Conservation (phyloP, 2,329 filamentous ascomycete species). For the Aspergillus fumigatus region DNA sequence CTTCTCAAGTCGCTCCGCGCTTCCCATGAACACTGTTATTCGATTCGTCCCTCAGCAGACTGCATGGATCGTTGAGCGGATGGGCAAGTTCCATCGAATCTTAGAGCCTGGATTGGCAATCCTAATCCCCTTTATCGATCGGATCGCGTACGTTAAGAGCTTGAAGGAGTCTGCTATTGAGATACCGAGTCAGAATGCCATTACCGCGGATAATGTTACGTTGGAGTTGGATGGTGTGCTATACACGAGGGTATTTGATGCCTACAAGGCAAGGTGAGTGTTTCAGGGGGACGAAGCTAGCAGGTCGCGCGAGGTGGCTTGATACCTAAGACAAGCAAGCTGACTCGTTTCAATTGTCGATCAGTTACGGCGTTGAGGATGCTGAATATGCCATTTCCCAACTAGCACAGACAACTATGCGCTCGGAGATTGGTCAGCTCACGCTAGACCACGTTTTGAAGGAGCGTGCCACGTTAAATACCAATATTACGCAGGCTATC, state of each 20-base stretch:
- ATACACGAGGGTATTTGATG: slow-evolving; percentile 94
- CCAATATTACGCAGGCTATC: slow-evolving; percentile 97
- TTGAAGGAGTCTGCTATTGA: slow-evolving; percentile 95
- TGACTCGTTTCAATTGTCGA: slow-evolving; percentile 1
- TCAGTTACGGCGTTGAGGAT: slow-evolving; percentile 93
- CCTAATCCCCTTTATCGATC: slow-evolving; percentile 83
- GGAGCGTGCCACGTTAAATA: slow-evolving; percentile 92
- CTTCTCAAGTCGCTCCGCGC: slow-evolving; percentile 60
- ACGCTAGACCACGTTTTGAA: slow-evolving; percentile 96
- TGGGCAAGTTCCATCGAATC: slow-evolving; percentile 96
- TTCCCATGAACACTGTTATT: slow-evolving; percentile 90
- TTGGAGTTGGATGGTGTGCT: slow-evolving; percentile 92
- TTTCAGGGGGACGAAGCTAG: neutral
- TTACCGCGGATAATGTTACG: slow-evolving; percentile 97
- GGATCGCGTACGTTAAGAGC: slow-evolving; percentile 96
- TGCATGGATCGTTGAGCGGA: slow-evolving; percentile 98
- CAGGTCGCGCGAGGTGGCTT: neutral
- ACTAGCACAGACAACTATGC: slow-evolving; percentile 97
- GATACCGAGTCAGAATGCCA: slow-evolving; percentile 95
- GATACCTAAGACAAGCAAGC: neutral
- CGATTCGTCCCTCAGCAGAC: slow-evolving; percentile 99
- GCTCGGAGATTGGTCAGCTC: slow-evolving; percentile 94
- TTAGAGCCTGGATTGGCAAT: slow-evolving; percentile 87
- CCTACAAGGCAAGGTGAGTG: slow-evolving; percentile 89
- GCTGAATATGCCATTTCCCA: slow-evolving; percentile 98